These are phyloP conservation scores for Hyaloraphidium curvatum DNA, from an alignment of 192 early-diverging fungal species.

Conservation along the genomic window DNA sequence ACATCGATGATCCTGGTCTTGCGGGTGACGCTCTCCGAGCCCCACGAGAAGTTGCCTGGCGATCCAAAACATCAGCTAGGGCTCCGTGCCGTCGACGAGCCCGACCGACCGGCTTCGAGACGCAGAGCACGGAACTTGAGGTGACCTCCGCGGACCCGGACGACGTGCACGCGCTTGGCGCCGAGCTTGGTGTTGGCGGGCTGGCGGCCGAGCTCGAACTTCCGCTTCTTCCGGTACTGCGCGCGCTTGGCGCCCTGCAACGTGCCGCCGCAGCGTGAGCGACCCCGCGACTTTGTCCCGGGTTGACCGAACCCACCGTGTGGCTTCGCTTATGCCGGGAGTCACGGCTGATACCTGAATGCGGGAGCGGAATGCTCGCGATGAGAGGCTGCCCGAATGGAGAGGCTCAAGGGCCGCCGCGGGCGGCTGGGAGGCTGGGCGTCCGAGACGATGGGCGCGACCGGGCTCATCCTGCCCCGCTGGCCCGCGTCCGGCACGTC, in stretches of 20 bases:
- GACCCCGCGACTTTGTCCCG: too few relatives aligned
- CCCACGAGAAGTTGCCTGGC: slow-evolving; percentile 93
- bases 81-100: not conserved
- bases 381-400: too few relatives aligned
- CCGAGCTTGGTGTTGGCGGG: slow-evolving; percentile 95
- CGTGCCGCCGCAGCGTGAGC: too few relatives aligned
- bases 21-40: slow-evolving; percentile 80
- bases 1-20: slow-evolving; percentile 91
- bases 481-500: too few relatives aligned
- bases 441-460: too few relatives aligned
- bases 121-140: slow-evolving; percentile 95
- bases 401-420: too few relatives aligned
- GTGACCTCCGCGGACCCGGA: slow-evolving; percentile 98
- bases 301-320: too few relatives aligned
- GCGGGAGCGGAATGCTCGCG: too few relatives aligned
- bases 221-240: slow-evolving; percentile 99
- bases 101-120: slow-evolving; percentile 46
- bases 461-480: too few relatives aligned
- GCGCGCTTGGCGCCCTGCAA: slow-evolving; percentile 99
- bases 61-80: not conserved
- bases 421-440: too few relatives aligned
- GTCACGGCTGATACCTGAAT: slow-evolving; percentile 94
- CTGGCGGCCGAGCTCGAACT: slow-evolving; percentile 99
- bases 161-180: slow-evolving; percentile 83
- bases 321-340: slow-evolving; percentile 95